Base-by-base conservation (phyloP, 768 basidiomycete genomes). In the Naganishia vaughanmartiniae region DNA sequence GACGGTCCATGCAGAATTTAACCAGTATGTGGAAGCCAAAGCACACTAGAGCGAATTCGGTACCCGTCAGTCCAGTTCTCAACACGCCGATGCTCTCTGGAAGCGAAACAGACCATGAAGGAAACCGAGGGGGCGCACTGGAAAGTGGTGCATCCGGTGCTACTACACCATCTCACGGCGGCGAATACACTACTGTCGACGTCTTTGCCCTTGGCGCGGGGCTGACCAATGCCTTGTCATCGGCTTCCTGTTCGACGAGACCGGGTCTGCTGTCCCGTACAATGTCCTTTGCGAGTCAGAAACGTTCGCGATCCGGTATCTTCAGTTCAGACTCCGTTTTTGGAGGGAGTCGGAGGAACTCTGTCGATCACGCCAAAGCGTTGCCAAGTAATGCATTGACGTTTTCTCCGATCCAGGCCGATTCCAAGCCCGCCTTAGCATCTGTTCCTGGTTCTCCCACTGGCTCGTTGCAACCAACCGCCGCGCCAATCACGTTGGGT, bases 361-460 rank as follows among this genome's bases (percentile, higher is more conserved):
- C 68, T 39, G 31, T 69, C 28, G 68, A 69, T 26, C 45, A 53
- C 42, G 28, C 56, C 28, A 45, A 45, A 31, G 46, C 33, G 11
- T 10, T 24, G 46, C 26, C 58, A 56, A 14, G 46, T 28, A 45
- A 58, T 39, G 45, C 34, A 69, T 39, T 69, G 68, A 36, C 57
- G 2, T 58, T 51, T n/a, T 69, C 68, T 7, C 39, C 30, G 0
- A 33, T 30, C 5, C 26, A 24, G 21, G 19, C 12, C 33, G 60
- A 63, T 42, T 11, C 15, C n/a, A 63, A 63, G 60, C 33, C 60
- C 24, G 45, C 51, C 0, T 34, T 69, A 24, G 42, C 56, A 26
- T 69, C 68, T 24, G 68, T 69, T n/a, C 68, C 68, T n/a, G 68
- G 68, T 11, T 69, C 68, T 17, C 57, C 68, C n/a, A 53, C 51